Evolutionary conservation across 164 flowering plant genomes (phyloP).

Genomic region (Paratinospora sagittata): DNA sequence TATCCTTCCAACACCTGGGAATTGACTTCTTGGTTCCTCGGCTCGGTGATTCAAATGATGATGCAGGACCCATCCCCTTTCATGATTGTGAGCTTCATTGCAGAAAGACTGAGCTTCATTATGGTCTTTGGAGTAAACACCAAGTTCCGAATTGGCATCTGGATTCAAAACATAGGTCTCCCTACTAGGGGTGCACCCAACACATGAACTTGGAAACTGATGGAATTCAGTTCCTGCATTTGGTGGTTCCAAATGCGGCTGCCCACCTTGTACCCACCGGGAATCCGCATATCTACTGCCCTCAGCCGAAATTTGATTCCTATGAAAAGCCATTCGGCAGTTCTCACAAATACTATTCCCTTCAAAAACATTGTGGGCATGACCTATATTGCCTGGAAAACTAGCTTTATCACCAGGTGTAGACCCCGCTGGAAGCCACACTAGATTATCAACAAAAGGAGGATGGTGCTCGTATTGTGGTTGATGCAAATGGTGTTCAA

Average conservation of each 20-base stretch:
- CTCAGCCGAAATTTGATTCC: constrained; percentile 39
- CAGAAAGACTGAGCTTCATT: constrained; percentile 35
- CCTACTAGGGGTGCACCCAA: constrained; percentile 43
- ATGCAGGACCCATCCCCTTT: constrained; percentile 60
- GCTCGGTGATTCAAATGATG: constrained; percentile 45
- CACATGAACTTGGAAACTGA: constrained; percentile 35
- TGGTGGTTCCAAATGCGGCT: constrained; percentile 51
- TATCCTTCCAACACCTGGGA: constrained; percentile 49
- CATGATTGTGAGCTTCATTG: constrained; percentile 48
- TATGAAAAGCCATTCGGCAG: constrained; percentile 45
- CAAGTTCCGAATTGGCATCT: constrained; percentile 48
- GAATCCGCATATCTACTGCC: constrained; percentile 23
- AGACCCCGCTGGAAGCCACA: constrained; percentile 54
- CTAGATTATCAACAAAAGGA: constrained; percentile 48
- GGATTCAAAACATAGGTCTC: constrained; percentile 41
- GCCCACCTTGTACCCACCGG: constrained; percentile 34
- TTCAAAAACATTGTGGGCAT: constrained; percentile 33
- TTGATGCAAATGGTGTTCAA: constrained; percentile 39
- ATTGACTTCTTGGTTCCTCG: constrained; percentile 52
- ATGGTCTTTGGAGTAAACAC: constrained; percentile 41
- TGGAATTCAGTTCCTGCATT: constrained; percentile 43
- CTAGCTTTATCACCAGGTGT: constrained; percentile 7
- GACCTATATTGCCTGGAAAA: constrained; percentile 12
- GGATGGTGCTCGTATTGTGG: constrained; percentile 37
- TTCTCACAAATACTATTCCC: constrained; percentile 57